Evolutionary conservation across 2,329 filamentous ascomycete genomes (phyloP).

Genomic region (Fusarium clavum): DNA sequence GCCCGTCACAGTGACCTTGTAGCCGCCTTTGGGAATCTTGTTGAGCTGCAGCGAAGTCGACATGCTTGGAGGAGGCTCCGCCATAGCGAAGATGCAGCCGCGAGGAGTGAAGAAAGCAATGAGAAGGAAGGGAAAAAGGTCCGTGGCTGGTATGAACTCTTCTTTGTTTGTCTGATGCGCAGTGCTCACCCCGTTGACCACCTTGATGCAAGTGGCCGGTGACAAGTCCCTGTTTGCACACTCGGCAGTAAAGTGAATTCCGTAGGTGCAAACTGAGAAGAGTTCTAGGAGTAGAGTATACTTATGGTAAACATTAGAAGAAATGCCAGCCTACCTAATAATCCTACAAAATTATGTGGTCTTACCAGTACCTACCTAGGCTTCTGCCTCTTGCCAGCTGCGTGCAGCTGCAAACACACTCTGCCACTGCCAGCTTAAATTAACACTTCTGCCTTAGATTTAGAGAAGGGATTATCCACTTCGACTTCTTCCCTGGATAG

Average conservation of each 20-base stretch:
- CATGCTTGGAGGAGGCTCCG: background rate
- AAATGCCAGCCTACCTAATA: no score
- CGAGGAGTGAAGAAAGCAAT: background rate
- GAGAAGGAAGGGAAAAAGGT: no score
- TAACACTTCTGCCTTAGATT: background rate
- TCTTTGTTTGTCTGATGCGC: no score
- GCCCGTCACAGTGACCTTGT: background rate
- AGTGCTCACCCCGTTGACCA: no score
- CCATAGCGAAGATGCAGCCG: background rate
- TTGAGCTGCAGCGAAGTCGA: background rate
- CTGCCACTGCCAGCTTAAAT: background rate
- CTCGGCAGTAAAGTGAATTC: no score
- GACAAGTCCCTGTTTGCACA: no score
- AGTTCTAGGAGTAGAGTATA: no score
- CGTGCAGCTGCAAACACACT: background rate
- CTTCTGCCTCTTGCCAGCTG: background rate
- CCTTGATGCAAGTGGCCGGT: no score
- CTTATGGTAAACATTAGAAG: no score
- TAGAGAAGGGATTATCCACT: background rate
- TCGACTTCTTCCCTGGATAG: no score
- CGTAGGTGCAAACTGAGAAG: no score
- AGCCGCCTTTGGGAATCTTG: background rate
- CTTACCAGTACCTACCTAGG: no score
- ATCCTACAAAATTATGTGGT: background rate
- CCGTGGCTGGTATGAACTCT: background rate